These are phyloP conservation scores for Plasmodium cynomolgi DNA, from an alignment of 169 alveolate genomes.

Conservation along the genomic window DNA sequence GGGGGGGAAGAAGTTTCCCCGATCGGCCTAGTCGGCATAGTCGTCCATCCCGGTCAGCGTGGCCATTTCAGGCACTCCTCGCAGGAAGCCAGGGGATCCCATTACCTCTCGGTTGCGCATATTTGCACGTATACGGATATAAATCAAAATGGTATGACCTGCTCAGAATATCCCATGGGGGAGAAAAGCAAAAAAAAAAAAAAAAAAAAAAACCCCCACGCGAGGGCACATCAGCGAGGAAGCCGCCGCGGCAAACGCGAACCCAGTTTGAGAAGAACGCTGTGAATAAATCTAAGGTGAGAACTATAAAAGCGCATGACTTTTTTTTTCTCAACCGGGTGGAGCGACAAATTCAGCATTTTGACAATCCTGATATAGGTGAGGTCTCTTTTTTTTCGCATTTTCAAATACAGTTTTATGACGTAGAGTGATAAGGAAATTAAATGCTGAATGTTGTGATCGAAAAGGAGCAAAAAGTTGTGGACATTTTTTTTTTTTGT, in stretches of 20 bases:
- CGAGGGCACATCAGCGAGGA: background rate
- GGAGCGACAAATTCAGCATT: conserved; percentile 28
- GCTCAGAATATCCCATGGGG: background rate
- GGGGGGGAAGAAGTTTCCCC: background rate
- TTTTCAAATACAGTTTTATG: conserved; percentile 19
- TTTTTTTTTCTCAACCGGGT: conserved; percentile 29
- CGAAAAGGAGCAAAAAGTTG: background rate
- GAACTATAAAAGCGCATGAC: conserved; percentile 7
- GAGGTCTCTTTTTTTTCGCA: conserved; percentile 27
- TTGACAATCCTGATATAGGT: conserved; percentile 17
- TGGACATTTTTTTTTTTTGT: conserved; percentile 1
- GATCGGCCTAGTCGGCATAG: background rate
- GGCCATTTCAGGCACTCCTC: background rate
- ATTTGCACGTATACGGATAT: background rate
- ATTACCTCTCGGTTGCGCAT: background rate
- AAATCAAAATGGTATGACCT: background rate
- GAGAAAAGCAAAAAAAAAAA: background rate
- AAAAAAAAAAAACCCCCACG: background rate
- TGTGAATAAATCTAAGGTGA: background rate
- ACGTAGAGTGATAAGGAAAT: conserved; percentile 10
- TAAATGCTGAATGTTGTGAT: conserved; percentile 6
- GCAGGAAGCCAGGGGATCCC: background rate
- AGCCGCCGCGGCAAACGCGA: background rate
- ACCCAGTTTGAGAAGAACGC: conserved; percentile 4
- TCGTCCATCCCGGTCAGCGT: background rate